Percentiles rank a stretch among this genome's conserved stretches.
phyloP scores from a whole-genome alignment of 1,284 basidiomycete species.

The Meripilus lineatus region DNA sequence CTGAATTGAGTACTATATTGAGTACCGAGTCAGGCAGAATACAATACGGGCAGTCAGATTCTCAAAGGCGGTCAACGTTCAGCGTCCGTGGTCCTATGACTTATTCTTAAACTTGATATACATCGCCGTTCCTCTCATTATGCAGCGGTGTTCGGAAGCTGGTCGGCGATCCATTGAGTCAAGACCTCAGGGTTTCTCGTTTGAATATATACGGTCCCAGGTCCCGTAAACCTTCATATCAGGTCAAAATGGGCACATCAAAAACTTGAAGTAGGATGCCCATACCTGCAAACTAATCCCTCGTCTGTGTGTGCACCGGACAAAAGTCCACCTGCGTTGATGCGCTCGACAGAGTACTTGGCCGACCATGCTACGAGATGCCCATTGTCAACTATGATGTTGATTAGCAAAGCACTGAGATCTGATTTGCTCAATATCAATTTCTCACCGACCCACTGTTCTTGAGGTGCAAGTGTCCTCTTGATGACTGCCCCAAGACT shows the following conservation, averaged over 20 bases:
- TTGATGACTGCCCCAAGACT: conserved; percentile 28
- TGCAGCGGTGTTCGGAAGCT: conserved; percentile 14
- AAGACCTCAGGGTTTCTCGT: conserved; percentile 27
- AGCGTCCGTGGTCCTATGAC: too few species aligned
- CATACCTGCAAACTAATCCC: conserved; percentile 28
- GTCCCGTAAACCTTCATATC: conserved; percentile 25
- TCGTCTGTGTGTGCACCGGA: conserved; percentile 26
- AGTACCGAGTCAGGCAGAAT: too few species aligned
- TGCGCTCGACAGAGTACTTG: conserved; percentile 28
- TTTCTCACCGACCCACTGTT: conserved; percentile 29
- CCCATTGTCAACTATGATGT: conserved; percentile 25
- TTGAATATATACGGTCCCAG: conserved; percentile 29
- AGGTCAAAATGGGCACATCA: too few species aligned
- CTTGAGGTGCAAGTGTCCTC: conserved; percentile 23
- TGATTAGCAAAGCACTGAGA: not conserved
- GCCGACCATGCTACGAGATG: conserved; percentile 31
- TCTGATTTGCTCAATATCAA: not conserved
- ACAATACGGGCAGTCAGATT: too few species aligned
- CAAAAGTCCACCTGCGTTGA: conserved; percentile 26
- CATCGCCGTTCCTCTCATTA: too few species aligned
- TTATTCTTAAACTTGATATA: too few species aligned
- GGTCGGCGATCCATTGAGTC: conserved; percentile 24
- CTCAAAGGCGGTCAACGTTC: too few species aligned
- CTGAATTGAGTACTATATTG: too few species aligned
- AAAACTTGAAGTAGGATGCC: not conserved